A percentile compares a stretch with the other conserved stretches of the same genome.
phyloP scores from a whole-genome alignment of 371 early-diverging fungal genomes.

The Saksenaea vasiformis region DNA sequence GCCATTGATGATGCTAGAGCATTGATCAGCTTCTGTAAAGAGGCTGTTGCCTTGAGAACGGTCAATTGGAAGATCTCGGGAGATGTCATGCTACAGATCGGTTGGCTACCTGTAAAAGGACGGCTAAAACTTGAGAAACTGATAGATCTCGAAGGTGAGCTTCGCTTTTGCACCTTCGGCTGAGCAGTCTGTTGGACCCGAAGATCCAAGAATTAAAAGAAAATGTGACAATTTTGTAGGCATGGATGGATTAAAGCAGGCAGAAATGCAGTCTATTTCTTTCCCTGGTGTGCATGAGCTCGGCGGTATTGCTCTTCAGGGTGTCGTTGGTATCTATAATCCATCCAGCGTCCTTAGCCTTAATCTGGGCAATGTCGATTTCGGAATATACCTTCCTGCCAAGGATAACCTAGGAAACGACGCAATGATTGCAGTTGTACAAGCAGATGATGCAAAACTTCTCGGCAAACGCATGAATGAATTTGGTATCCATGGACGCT shows the following conservation, averaged over 20 bases:
- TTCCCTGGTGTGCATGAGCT: constrained; percentile 42
- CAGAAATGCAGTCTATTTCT: constrained; percentile 30
- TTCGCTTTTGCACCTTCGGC: not conserved
- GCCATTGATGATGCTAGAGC: constrained; percentile 32
- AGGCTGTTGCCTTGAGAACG: constrained; percentile 33
- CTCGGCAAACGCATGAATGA: constrained; percentile 38
- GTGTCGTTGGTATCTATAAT: constrained; percentile 43
- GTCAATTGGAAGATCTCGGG: constrained; percentile 43
- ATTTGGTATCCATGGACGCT: constrained; percentile 44
- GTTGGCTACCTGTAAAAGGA: constrained; percentile 30
- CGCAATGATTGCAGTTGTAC: constrained; percentile 42
- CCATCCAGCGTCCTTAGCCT: constrained; percentile 46
- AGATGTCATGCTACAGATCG: constrained; percentile 26
- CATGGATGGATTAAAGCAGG: constrained; percentile 47
- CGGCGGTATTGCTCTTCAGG: constrained; percentile 40
- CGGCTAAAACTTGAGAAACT: constrained; percentile 30
- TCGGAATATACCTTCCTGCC: constrained; percentile 43
- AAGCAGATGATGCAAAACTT: constrained; percentile 36
- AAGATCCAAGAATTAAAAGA: not conserved
- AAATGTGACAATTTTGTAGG: constrained; percentile 17
- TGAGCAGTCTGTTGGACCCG: not conserved
- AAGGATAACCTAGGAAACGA: constrained; percentile 21
- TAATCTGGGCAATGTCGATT: constrained; percentile 44
- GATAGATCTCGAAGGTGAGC: constrained; percentile 38
- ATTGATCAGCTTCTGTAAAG: constrained; percentile 41